These are phyloP conservation scores for Gonium pectorale DNA, from an alignment of 139 green algal genomes.

Conservation along the genomic window DNA sequence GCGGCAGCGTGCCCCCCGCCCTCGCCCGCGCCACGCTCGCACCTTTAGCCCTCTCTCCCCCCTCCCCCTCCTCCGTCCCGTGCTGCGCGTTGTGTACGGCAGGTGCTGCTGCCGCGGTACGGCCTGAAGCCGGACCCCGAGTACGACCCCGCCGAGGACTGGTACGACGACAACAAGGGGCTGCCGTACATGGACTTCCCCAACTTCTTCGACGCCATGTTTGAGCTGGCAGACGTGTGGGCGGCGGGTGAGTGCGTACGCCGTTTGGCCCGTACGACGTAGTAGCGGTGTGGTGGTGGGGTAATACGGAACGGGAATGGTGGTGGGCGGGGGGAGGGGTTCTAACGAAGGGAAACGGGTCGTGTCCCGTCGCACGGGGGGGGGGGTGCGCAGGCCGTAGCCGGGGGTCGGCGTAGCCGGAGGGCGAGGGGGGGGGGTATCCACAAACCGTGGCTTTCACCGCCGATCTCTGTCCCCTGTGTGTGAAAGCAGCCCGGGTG, in stretches of 20 bases:
- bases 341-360: not conserved
- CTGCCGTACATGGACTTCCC: slow-evolving; percentile 43
- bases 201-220: slow-evolving; percentile 40
- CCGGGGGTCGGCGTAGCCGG: too few relatives aligned
- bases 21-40: too few relatives aligned
- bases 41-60: too few relatives aligned
- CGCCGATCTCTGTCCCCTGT: too few relatives aligned
- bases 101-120: slow-evolving; percentile 54
- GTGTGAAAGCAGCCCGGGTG: too few relatives aligned
- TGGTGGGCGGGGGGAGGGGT: not conserved
- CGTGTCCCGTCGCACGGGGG: too few relatives aligned
- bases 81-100: too few relatives aligned
- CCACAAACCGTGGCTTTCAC: too few relatives aligned
- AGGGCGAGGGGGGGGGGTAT: too few relatives aligned
- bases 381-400: too few relatives aligned
- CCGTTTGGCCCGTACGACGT: slow-evolving; percentile 30
- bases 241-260: not conserved
- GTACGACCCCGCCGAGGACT: slow-evolving; percentile 52
- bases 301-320: not conserved
- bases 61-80: too few relatives aligned
- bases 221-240: slow-evolving; percentile 45
- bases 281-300: not conserved
- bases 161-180: slow-evolving; percentile 52
- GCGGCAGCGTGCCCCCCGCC: too few relatives aligned
- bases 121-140: slow-evolving; percentile 23